Evolutionary conservation across 2,329 filamentous ascomycete species (phyloP), one percentile per base, ranked within the genome.

Genomic region (Ampelomyces quisqualis): DNA sequence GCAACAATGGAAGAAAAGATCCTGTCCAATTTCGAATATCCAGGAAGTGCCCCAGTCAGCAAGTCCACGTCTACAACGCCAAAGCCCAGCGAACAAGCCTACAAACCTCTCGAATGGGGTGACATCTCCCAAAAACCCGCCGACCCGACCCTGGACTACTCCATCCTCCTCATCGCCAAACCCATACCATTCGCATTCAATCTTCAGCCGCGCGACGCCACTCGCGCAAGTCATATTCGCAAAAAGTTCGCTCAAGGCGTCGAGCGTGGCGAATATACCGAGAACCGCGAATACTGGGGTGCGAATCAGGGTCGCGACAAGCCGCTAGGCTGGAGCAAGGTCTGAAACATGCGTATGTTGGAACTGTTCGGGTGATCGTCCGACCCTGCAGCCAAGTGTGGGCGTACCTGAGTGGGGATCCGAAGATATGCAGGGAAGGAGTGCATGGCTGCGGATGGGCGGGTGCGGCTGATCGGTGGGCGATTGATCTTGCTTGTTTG

Each of bases 111-210:
- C 14, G 52, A 59, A 47, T 55, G 55, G 50, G 50, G 53, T 26
- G 45, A 60, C 32, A 32, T 46, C n/a, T 49, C 40, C 14, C 44
- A 58, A 10, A 60, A 56, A 23, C 47, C 51, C 7, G 40, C 60
- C n/a, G 71, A 73, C 34, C 70, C 71, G 1, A 73, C 72, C 1
- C 66, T 73, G 24, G 62, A 72, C 46, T 73, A 67, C 51, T 67
- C 69, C 9, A 71, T 67, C 9, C 53, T 74, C 8, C 63, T 74
- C 21, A 74, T 74, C 31, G 71, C 72, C 1, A 74, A 74, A 43
- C 72, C 72, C 2, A 49, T 69, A 11, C 72, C 71, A 0, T 74
- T 74, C 60, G 62, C 66, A 27, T 74, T 74, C 47, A 40, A 64
- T 8, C 57, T 75, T 17, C 55, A 40, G 30, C 61, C 72, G 3